Evolutionary conservation across 1,284 basidiomycete species (phyloP).

Genomic region (Sanghuangporus weigelae): DNA sequence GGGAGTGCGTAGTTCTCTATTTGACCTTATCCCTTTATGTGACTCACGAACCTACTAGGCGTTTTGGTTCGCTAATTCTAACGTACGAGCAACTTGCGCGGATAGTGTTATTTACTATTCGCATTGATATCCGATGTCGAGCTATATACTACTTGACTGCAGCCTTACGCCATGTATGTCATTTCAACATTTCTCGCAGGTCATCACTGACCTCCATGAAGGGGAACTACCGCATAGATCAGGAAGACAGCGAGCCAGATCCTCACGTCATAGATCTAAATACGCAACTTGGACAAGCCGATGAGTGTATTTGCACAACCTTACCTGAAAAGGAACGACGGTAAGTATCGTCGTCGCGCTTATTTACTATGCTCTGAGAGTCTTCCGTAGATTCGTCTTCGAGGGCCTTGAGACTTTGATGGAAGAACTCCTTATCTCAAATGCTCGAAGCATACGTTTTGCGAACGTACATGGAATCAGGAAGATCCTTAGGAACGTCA

Average conservation of each 20-base stretch:
- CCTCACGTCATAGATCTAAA: conserved; percentile 88
- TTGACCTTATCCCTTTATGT: not conserved
- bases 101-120: conserved; percentile 83
- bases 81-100: conserved; percentile 88
- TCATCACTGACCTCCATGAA: conserved; percentile 29
- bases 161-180: conserved; percentile 65
- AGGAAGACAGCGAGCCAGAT: conserved; percentile 87
- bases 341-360: conserved; percentile 38
- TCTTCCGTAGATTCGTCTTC: conserved; percentile 68
- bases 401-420: conserved; percentile 83
- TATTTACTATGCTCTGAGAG: not conserved
- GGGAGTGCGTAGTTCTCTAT: conserved; percentile 54
- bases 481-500: conserved; percentile 88
- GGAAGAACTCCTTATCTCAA: conserved; percentile 77
- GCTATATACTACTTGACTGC: conserved; percentile 79
- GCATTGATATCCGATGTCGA: conserved; percentile 85
- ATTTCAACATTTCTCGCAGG: not conserved
- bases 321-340: conserved; percentile 60
- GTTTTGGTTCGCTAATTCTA: conserved; percentile 84
- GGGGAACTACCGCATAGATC: conserved; percentile 80
- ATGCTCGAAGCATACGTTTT: conserved; percentile 66
- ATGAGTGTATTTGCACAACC: conserved; percentile 62
- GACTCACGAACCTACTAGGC: conserved; percentile 40
- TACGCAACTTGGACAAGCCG: conserved; percentile 70
- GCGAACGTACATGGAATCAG: conserved; percentile 79